phyloP scores from a whole-genome alignment of 2,329 filamentous ascomycete genomes.

The Geoglossum cookeanum region DNA sequence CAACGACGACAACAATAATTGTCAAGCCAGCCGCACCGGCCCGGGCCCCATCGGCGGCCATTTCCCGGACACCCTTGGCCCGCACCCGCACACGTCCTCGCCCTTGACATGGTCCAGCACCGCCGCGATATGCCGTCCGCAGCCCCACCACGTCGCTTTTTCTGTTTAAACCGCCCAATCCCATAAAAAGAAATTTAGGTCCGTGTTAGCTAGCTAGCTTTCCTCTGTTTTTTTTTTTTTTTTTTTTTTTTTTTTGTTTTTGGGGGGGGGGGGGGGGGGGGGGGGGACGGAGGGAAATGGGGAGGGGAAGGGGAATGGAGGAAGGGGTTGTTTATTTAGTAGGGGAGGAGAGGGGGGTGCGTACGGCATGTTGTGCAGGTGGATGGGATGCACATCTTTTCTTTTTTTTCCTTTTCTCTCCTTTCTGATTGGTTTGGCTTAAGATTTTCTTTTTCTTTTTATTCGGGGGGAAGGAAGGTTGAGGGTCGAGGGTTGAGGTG shows the following conservation, averaged over 20 bases:
- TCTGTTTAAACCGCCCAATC: conserved; percentile 19
- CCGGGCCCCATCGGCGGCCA: conserved; percentile 44
- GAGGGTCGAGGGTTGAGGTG: too few relatives aligned
- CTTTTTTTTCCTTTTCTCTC: not conserved
- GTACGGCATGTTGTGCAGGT: conserved; percentile 43
- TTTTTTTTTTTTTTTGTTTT: not conserved
- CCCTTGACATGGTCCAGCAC: conserved; percentile 42
- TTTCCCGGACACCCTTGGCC: conserved; percentile 43
- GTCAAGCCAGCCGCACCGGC: not conserved
- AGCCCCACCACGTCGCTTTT: conserved; percentile 46
- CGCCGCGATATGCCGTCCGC: conserved; percentile 38
- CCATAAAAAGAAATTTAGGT: too few relatives aligned
- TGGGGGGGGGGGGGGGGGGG: conserved; percentile 2
- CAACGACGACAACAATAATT: conserved; percentile 14
- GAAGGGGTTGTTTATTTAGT: not conserved
- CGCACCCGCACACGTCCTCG: conserved; percentile 44
- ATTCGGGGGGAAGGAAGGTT: too few relatives aligned
- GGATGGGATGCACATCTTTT: conserved; percentile 44
- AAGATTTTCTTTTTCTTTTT: too few relatives aligned
- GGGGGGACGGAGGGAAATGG: conserved; percentile 4
- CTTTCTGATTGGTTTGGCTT: too few relatives aligned
- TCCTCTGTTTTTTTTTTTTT: conserved; percentile 5
- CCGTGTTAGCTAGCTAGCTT: too few relatives aligned
- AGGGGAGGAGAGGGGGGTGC: conserved; percentile 14
- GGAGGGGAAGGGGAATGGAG: conserved; percentile 1